Conservation (phyloP, 1,284 basidiomycete species). For the Microbotryum scabiosae region DNA sequence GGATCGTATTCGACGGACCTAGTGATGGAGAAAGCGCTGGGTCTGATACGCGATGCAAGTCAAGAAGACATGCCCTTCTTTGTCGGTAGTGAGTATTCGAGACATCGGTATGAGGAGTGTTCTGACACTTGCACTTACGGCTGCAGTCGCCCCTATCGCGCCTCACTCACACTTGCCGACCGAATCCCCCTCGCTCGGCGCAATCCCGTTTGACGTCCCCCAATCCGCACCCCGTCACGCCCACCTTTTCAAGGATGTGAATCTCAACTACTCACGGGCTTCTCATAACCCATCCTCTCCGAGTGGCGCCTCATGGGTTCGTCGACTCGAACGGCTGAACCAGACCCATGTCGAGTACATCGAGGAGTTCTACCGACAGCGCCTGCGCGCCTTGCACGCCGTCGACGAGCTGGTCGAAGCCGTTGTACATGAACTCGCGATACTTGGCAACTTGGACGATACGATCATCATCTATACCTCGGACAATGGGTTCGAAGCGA, state of each 20-base stretch:
- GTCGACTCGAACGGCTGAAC: conserved; percentile 34
- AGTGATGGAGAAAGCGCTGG: conserved; percentile 32
- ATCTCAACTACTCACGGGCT: conserved; percentile 18
- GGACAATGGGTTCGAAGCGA: conserved; percentile 38
- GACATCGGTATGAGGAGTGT: background rate
- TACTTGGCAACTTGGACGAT: conserved; percentile 35
- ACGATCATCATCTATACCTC: conserved; percentile 38
- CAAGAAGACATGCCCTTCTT: conserved; percentile 34
- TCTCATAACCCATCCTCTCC: conserved; percentile 34
- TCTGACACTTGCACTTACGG: background rate
- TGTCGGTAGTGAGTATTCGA: conserved; percentile 24
- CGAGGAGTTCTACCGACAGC: conserved; percentile 38
- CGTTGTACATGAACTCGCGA: conserved; percentile 34
- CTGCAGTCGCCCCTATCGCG: conserved; percentile 24
- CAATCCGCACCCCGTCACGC: conserved; percentile 30
- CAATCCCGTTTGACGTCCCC: conserved; percentile 19
- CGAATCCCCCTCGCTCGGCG: background rate
- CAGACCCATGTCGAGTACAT: conserved; percentile 35
- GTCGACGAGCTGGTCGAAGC: conserved; percentile 38
- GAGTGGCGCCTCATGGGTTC: conserved; percentile 36
- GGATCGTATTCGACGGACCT: conserved; percentile 36
- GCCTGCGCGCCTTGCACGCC: conserved; percentile 34
- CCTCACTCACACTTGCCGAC: conserved; percentile 21
- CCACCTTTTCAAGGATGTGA: conserved; percentile 30
- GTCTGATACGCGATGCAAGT: conserved; percentile 26